These are phyloP conservation scores for Fusarium sp. DNA, from an alignment of 2,329 filamentous ascomycete species.

Conservation along the genomic window DNA sequence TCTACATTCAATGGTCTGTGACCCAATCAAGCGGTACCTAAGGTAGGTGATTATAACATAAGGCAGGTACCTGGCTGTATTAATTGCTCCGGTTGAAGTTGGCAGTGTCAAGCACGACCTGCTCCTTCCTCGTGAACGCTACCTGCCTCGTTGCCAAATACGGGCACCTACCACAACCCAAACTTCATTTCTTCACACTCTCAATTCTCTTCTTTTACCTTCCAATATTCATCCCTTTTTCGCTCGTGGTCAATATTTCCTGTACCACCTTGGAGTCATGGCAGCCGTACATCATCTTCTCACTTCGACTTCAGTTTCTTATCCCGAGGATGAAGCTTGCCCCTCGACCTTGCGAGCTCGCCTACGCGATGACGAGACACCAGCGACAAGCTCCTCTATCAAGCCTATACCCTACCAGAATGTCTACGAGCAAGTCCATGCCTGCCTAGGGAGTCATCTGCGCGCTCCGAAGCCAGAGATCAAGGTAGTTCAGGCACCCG, in stretches of 20 bases:
- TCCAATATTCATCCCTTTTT: too few species aligned
- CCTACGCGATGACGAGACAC: slow-evolving; percentile 47
- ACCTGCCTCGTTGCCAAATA: background rate
- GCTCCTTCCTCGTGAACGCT: background rate
- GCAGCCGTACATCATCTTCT: background rate
- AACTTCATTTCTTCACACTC: background rate
- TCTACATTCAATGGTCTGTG: too few species aligned
- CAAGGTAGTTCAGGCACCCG: background rate
- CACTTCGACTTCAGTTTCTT: slow-evolving; percentile 26
- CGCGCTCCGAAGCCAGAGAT: background rate
- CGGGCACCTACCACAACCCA: background rate
- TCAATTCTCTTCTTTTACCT: too few species aligned
- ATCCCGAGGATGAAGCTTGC: slow-evolving; percentile 15
- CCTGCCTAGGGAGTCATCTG: slow-evolving; percentile 29
- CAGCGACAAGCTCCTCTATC: slow-evolving; percentile 10
- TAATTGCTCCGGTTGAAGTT: too few species aligned
- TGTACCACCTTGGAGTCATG: background rate
- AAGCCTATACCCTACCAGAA: slow-evolving; percentile 21
- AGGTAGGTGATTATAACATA: too few species aligned
- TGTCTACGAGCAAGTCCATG: slow-evolving; percentile 48
- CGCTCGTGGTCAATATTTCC: too few species aligned
- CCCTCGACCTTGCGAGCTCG: slow-evolving; percentile 50
- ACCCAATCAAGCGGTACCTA: too few species aligned
- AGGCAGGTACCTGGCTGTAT: too few species aligned
- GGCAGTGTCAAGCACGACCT: too few species aligned